Conservation (phyloP, 352 stramenopile species). For the Globisporangium nagaii region DNA sequence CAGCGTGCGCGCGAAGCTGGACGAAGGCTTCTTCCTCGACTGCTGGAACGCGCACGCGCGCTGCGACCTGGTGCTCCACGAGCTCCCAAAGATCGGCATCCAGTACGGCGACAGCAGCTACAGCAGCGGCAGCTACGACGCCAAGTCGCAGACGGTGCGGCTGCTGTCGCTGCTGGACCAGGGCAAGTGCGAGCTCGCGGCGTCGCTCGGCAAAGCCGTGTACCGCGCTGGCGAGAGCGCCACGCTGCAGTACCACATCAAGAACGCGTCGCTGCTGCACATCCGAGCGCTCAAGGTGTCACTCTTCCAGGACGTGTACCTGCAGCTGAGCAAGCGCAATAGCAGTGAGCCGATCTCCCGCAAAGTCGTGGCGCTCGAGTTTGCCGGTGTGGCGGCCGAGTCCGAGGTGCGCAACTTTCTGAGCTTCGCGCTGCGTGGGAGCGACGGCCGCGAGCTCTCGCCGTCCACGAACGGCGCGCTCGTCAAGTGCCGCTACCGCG, state of each 20-base stretch:
- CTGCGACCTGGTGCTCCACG: constrained; percentile 23
- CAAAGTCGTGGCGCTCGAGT: neutral
- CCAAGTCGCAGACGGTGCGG: constrained; percentile 21
- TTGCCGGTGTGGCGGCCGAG: constrained; percentile 11
- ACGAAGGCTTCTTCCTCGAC: constrained; percentile 3
- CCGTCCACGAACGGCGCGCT: constrained; percentile 22
- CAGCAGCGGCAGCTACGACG: constrained; percentile 12
- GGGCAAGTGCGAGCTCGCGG: constrained; percentile 24
- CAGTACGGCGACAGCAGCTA: constrained; percentile 8
- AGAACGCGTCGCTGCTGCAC: constrained; percentile 26
- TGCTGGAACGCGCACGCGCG: constrained; percentile 1
- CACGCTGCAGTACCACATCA: constrained; percentile 28
- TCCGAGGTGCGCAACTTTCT: constrained; percentile 7
- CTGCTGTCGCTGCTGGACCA: constrained; percentile 33
- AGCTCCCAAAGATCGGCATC: constrained; percentile 18
- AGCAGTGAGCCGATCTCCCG: constrained; percentile 5
- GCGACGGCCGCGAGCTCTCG: constrained; percentile 12
- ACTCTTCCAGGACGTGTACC: constrained; percentile 23
- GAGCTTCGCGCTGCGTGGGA: constrained; percentile 12
- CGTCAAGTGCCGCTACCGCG: constrained; percentile 25
- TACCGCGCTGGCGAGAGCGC: constrained; percentile 25
- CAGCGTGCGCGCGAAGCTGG: constrained; percentile 1
- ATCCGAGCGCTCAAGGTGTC: constrained; percentile 24
- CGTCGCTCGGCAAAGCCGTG: constrained; percentile 30
- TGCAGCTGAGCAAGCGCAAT: neutral